A percentile compares a stretch with the other conserved stretches of the same genome.
phyloP scores from a whole-genome alignment of 768 basidiomycete genomes.

The Macrolepiota dolichaula region DNA sequence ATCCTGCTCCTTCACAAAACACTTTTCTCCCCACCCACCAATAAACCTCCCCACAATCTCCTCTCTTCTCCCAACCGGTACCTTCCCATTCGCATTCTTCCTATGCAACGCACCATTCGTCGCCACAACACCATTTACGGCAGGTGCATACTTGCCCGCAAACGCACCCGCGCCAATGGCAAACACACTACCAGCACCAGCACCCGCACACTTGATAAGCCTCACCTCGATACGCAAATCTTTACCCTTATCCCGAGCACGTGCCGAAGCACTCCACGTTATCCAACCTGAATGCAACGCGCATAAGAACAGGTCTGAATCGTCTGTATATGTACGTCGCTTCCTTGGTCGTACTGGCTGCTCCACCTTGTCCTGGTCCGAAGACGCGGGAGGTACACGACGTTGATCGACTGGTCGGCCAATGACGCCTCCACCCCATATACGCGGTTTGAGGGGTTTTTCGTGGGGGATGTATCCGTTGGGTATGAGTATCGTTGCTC shows the following conservation, averaged over 20 bases:
- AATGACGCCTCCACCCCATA: slow-evolving; percentile 68
- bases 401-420: slow-evolving; percentile 22
- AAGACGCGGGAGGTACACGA: neutral
- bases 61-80: slow-evolving; percentile 27
- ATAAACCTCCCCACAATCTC: slow-evolving; percentile 45
- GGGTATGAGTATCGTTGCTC: slow-evolving; percentile 57
- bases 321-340: slow-evolving; percentile 65
- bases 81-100: slow-evolving; percentile 12
- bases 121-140: slow-evolving; percentile 1
- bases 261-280: slow-evolving; percentile 39
- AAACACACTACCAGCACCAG: slow-evolving; percentile 26
- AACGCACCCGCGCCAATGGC: slow-evolving; percentile 16
- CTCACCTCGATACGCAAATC: slow-evolving; percentile 39
- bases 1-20: slow-evolving; percentile 23
- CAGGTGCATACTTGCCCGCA: slow-evolving; percentile 10
- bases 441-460: slow-evolving; percentile 49
- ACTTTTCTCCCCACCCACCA: slow-evolving; percentile 43
- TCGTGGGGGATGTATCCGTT: slow-evolving; percentile 52
- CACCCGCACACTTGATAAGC: slow-evolving; percentile 34
- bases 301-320: slow-evolving; percentile 68
- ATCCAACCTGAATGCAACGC: slow-evolving; percentile 65
- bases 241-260: slow-evolving; percentile 34
- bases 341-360: slow-evolving; percentile 28
- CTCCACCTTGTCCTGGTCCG: slow-evolving; percentile 5
- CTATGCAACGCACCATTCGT: slow-evolving; percentile 3